A percentile compares a stretch with the other conserved stretches of the same genome.
Evolutionary conservation across 495 filamentous ascomycete genomes (phyloP).

Genomic region (Podospora pseudoanserina): DNA sequence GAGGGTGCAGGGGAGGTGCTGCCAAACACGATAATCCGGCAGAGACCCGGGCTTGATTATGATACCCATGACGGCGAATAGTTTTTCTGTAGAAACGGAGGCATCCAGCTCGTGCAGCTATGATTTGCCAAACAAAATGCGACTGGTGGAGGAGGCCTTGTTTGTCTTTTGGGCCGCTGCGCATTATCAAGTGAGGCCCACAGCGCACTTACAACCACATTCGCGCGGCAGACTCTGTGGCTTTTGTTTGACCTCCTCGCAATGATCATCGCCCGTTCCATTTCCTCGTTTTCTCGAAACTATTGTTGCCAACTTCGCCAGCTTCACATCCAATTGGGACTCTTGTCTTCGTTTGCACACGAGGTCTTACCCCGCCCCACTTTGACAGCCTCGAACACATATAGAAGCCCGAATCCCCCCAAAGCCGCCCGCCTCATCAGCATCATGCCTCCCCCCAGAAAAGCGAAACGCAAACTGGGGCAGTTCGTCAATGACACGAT

Average conservation of each 20-base stretch:
- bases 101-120: not conserved
- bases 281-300: not conserved
- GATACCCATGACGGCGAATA: constrained; percentile 19
- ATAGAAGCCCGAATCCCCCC: not conserved
- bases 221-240: not conserved
- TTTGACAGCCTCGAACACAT: not conserved
- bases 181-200: not conserved
- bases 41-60: constrained; percentile 9
- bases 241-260: not conserved
- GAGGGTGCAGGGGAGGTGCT: not conserved
- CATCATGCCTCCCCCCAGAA: not conserved
- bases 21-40: not conserved
- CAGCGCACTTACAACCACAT: not conserved
- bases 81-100: not conserved
- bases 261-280: not conserved
- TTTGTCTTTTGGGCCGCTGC: not conserved
- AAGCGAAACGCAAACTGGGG: not conserved
- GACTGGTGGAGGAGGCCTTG: not conserved
- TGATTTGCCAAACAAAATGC: not conserved
- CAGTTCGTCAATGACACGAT: not conserved
- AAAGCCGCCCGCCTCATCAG: not conserved
- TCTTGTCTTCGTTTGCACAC: not conserved
- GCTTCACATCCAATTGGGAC: not conserved
- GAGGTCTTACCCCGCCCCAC: not conserved
- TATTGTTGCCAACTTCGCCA: not conserved